Percentiles rank a stretch among this genome's conserved stretches.
Evolutionary conservation across 2,329 filamentous ascomycete genomes (phyloP).

Genomic region (Aspergillus udagawae): DNA sequence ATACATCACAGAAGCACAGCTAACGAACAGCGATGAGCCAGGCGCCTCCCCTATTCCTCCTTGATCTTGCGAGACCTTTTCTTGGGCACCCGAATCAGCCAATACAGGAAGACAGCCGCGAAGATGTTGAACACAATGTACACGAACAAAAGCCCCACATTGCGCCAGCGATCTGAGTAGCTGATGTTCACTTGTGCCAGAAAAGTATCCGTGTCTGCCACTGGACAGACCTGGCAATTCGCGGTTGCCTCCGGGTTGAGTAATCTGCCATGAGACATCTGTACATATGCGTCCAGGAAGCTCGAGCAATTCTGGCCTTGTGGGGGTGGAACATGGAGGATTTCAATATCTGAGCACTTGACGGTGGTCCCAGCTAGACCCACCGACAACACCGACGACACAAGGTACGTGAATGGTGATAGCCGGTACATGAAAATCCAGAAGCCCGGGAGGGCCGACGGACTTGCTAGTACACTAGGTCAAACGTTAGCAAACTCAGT

Average conservation of each 20-base stretch:
- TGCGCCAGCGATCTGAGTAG: slow-evolving; percentile 48
- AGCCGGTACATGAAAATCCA: slow-evolving; percentile 75
- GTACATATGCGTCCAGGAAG: slow-evolving; percentile 59
- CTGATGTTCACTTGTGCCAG: slow-evolving; percentile 45
- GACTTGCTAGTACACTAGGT: slow-evolving; percentile 56
- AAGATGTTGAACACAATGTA: slow-evolving; percentile 51
- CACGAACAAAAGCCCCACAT: slow-evolving; percentile 53
- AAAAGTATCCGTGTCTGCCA: slow-evolving; percentile 46
- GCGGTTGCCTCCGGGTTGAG: slow-evolving; percentile 55
- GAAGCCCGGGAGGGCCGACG: slow-evolving; percentile 60
- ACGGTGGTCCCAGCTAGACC: slow-evolving; percentile 29
- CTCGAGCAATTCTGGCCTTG: slow-evolving; percentile 57
- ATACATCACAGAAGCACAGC: neutral
- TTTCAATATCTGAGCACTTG: slow-evolving; percentile 31
- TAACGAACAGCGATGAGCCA: neutral
- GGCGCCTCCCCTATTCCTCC: slow-evolving; percentile 14
- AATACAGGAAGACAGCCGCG: slow-evolving; percentile 51
- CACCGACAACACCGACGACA: slow-evolving; percentile 38
- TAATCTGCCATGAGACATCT: slow-evolving; percentile 54
- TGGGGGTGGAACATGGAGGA: slow-evolving; percentile 45
- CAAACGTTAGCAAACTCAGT: neutral
- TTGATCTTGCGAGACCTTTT: slow-evolving; percentile 43
- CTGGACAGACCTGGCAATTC: slow-evolving; percentile 53
- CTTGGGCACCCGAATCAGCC: slow-evolving; percentile 51
- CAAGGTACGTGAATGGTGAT: slow-evolving; percentile 62